Evolutionary conservation across 2,329 filamentous ascomycete species (phyloP), one percentile per base, ranked within the genome.

Genomic region (Nemania bipapillata): DNA sequence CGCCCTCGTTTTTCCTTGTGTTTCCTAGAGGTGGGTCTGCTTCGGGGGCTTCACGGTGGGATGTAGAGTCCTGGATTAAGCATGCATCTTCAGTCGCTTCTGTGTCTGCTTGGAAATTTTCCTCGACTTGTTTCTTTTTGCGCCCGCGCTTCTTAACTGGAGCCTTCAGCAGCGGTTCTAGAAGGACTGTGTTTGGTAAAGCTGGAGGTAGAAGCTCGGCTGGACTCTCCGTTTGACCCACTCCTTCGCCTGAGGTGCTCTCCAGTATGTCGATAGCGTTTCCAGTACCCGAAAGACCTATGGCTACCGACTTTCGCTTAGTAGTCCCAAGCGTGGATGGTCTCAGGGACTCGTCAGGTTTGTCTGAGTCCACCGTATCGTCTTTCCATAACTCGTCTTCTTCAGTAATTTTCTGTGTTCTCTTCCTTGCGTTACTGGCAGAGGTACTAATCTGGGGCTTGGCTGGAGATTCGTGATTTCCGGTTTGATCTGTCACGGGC

Each of bases 1-100:
- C 76, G 71, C 24, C 77, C 77, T 65, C 77, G 68, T 63, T 74
- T 77, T 70, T 79, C 73, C 77, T 79, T 9, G 75, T 68, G 17
- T 77, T 76, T 24, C 71, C 73, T 32, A 49, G 53, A 47, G 70
- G 52, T 8, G 45, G 53, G 42, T 73, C 72, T 11, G 50, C 53
- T 35, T 74, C 70, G 5, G 62, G 9, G 17, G 20, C 53, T n/a
- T 72, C 56, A 26, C 12, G 11, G n/a, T 55, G n/a, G 7, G 65
- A 9, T 11, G 47, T 57, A 35, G 63, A 20, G 35, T 61, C 26
- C 17, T 49, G 42, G 20, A 50, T 53, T 24, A 63, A 32, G 5
- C 60, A 17, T 32, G 63, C 63, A n/a, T 62, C 37, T 20, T 66
- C 52, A 26, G 63, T 55, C 8, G 55, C 30, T 12, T 70, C 63